Base-by-base conservation (phyloP, 306 rosid species). In the Alnus glutinosa region DNA sequence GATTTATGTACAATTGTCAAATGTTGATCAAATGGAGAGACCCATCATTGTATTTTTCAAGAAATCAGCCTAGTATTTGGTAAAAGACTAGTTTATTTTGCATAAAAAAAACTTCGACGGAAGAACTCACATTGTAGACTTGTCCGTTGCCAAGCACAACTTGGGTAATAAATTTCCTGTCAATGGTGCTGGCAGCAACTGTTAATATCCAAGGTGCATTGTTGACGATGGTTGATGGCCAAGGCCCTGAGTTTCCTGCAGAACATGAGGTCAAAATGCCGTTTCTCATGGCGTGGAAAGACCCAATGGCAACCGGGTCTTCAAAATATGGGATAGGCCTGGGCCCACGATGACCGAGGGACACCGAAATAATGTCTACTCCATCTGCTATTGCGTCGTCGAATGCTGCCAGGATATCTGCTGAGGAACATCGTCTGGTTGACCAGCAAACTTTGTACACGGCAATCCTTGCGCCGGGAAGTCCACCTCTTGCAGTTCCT, bases 381-480 rank as follows among this genome's bases (percentile, higher is more conserved):
- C 88, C 83, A 19, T 85, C 85, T 14, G 78, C 62, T 28, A 81
- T 85, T 39, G 85, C 85, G 36, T 85, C 75, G 23, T 84, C 88
- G 28, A 81, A 80, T n/a, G 82, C 83, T 6, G 83, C 88, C 16
- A 81, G 71, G 63, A 77, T 16, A 70, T 77, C 85, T 13, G 82
- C 75, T 18, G 14, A 0, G 18, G 62, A 54, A 55, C 80, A 77
- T 68, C n/a, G n/a, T n/a, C 78, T 80, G 13, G 11, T 7, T 54
- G 50, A 50, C 85, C 88, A 85, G 32, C 85, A 81, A n/a, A 78
- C 80, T 61, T 77, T 74, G 80, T 85, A 85, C 30, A 78, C 64
- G 7, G 88, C 83, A 10, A 81, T 81, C 80, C 85, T 81, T 18
- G 78, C 74, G 10, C 55, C 46, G 9, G 85, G 88, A 28, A 69